Percentiles rank a stretch among this genome's conserved stretches.
These are phyloP conservation scores for Senna tora DNA, from an alignment of 306 rosid genomes.

Conservation along the genomic window DNA sequence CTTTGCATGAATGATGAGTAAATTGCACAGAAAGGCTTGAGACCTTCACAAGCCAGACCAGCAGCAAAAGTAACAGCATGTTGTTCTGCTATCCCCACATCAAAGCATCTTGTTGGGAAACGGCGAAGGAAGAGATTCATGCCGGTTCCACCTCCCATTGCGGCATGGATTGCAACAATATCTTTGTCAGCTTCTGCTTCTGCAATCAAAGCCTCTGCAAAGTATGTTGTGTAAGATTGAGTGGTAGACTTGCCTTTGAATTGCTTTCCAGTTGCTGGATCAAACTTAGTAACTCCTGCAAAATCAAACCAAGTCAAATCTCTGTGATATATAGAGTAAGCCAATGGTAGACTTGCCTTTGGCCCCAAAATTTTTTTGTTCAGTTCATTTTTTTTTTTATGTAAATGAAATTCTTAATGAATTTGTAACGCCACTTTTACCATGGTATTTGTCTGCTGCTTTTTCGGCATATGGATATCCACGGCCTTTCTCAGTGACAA, in stretches of 20 bases:
- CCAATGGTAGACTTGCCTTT: slow-evolving; percentile 25
- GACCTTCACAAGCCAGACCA: slow-evolving; percentile 92
- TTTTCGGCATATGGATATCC: slow-evolving; percentile 97
- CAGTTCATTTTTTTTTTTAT: background rate
- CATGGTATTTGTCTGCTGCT: slow-evolving; percentile 93
- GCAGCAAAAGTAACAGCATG: slow-evolving; percentile 99
- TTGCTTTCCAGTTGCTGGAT: slow-evolving; percentile 90
- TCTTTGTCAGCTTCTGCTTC: slow-evolving; percentile 90
- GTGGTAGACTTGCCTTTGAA: slow-evolving; percentile 68
- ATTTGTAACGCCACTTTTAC: slow-evolving; percentile 45
- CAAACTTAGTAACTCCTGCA: slow-evolving; percentile 90
- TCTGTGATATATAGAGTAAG: slow-evolving; percentile 23
- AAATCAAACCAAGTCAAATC: slow-evolving; percentile 34
- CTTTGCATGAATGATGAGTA: slow-evolving; percentile 97
- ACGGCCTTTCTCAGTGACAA: slow-evolving; percentile 91
- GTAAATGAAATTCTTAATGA: background rate
- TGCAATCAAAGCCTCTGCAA: slow-evolving; percentile 95
- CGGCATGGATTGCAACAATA: slow-evolving; percentile 92
- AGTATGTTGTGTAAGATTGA: slow-evolving; percentile 88
- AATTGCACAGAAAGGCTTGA: slow-evolving; percentile 91
- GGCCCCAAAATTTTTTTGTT: background rate
- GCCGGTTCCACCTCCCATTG: slow-evolving; percentile 99
- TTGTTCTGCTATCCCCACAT: slow-evolving; percentile 97
- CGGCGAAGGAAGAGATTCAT: slow-evolving; percentile 90
- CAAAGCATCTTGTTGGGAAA: slow-evolving; percentile 92